Conservation (phyloP, 495 filamentous ascomycete genomes). For the Penicillium arizonense region DNA sequence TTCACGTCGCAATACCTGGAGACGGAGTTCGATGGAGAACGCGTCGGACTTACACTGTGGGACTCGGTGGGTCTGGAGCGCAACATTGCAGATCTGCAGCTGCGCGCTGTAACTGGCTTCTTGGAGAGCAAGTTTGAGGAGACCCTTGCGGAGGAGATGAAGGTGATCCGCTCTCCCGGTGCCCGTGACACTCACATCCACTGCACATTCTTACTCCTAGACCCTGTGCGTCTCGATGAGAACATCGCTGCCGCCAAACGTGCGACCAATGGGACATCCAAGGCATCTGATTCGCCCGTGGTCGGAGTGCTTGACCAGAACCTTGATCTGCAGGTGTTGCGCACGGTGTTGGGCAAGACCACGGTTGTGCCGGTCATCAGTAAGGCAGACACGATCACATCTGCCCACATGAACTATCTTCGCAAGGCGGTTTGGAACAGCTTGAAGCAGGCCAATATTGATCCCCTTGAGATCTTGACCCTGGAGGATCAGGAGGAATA, state of each 20-base stretch:
- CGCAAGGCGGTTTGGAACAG: constrained; percentile 89
- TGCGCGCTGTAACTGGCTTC: constrained; percentile 87
- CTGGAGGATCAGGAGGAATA: constrained; percentile 72
- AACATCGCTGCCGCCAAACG: constrained; percentile 70
- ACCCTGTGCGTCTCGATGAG: constrained; percentile 80
- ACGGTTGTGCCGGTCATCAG: constrained; percentile 94
- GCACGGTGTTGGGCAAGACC: constrained; percentile 88
- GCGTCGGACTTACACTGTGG: constrained; percentile 92
- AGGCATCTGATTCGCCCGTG: constrained; percentile 44
- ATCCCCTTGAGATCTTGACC: constrained; percentile 83
- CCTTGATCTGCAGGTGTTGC: constrained; percentile 86
- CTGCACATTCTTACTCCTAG: constrained; percentile 88
- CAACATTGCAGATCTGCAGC: constrained; percentile 88
- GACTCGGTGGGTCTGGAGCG: constrained; percentile 93
- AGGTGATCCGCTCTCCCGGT: constrained; percentile 89
- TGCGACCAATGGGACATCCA: constrained; percentile 55
- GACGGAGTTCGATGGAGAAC: constrained; percentile 90
- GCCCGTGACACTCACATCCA: constrained; percentile 97
- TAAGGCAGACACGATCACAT: constrained; percentile 95
- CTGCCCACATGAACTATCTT: constrained; percentile 87
- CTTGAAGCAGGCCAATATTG: constrained; percentile 79
- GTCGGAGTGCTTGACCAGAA: constrained; percentile 78
- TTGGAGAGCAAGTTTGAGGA: constrained; percentile 98
- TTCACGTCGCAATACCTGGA: constrained; percentile 89
- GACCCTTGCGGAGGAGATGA: constrained; percentile 96